Percentiles rank a stretch among this genome's conserved stretches.
phyloP scores from a whole-genome alignment of 2,329 filamentous ascomycete genomes.

The Cladosporium austrohemisphaericum region DNA sequence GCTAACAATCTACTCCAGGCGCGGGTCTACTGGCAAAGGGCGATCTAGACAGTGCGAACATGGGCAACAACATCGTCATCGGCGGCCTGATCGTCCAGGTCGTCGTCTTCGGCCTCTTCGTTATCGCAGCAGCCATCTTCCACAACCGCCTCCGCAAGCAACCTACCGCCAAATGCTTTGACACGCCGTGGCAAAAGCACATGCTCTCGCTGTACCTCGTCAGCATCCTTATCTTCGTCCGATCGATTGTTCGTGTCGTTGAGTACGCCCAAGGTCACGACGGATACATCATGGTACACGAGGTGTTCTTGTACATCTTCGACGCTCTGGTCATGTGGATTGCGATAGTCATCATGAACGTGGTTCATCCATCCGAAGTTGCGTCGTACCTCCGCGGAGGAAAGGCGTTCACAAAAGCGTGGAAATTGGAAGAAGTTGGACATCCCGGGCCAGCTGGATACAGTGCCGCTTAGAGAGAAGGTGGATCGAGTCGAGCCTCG shows the following conservation, averaged over 20 bases:
- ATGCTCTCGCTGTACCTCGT: slow-evolving; percentile 43
- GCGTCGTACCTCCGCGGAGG: slow-evolving; percentile 9
- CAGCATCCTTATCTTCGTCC: slow-evolving; percentile 46
- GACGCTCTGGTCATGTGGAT: slow-evolving; percentile 25
- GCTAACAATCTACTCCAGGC: slow-evolving; percentile 27
- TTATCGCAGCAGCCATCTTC: slow-evolving; percentile 31
- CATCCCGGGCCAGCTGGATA: not conserved
- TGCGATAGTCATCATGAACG: slow-evolving; percentile 23
- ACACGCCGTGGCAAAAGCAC: slow-evolving; percentile 36
- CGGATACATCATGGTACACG: slow-evolving; percentile 40
- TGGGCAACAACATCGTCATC: slow-evolving; percentile 45
- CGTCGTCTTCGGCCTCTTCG: slow-evolving; percentile 50
- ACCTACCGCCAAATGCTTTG: slow-evolving; percentile 19
- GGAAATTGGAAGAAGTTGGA: slow-evolving; percentile 13
- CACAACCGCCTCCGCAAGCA: slow-evolving; percentile 24
- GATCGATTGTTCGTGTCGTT: slow-evolving; percentile 47
- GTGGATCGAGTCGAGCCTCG: too few species aligned
- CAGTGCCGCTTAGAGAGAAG: slow-evolving; percentile 1
- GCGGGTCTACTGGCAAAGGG: slow-evolving; percentile 39
- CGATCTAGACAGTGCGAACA: slow-evolving; percentile 29
- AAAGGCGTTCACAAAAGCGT: slow-evolving; percentile 11
- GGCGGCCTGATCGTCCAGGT: slow-evolving; percentile 50
- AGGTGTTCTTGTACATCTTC: slow-evolving; percentile 28
- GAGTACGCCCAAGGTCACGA: slow-evolving; percentile 47
- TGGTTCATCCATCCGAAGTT: slow-evolving; percentile 25